Evolutionary conservation across 1,284 basidiomycete genomes (phyloP), one percentile per base, ranked within the genome.

Genomic region (Tausonia pullulans): DNA sequence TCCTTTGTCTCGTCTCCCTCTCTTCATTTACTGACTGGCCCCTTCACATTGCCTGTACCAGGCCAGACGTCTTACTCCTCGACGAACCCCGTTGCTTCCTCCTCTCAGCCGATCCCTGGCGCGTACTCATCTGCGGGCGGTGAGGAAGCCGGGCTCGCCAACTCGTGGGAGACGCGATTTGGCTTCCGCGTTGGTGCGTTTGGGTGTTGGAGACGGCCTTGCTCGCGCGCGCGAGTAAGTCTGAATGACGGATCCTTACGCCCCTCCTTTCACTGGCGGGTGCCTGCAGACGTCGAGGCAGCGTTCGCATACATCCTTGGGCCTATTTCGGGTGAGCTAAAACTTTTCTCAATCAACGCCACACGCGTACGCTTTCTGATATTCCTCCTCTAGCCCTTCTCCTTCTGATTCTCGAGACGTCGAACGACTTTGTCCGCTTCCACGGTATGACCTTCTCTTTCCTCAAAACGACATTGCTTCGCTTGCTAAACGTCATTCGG

Each of bases 391-490:
- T 68, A 89, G 87, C 87, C 2, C 74, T 89, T 43, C 46, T 80
- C 0, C 76, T 90, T 53, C 80, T 90, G 7, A 82, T 89, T n/a
- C 69, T 85, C 27, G 88, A 90, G 74, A 90, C 85, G 8, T 82
- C 84, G 69, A 88, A 88, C 69, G 87, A 89, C 75, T 87, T 84
- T 70, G 84, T 89, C 68, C 83, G 87, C 63, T 89, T 88, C 74
- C 87, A 88, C 72, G 85, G 87, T 87, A 65, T 70, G 81, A 72
- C 6, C 13, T 49, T 41, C 57, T 45, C 4, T 54, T 7, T n/a
- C 6, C 16, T 44, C 7, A 5, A 7, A 16, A 10, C 4, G 43
- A 57, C 63, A 50, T 44, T 54, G 14, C 64, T 58, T 57, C 41
- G 44, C 58, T n/a, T 49, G 40, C 39, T 43, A 16, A 5, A 44